phyloP scores from a whole-genome alignment of 2,329 filamentous ascomycete genomes.

The Verticillium dahliae region DNA sequence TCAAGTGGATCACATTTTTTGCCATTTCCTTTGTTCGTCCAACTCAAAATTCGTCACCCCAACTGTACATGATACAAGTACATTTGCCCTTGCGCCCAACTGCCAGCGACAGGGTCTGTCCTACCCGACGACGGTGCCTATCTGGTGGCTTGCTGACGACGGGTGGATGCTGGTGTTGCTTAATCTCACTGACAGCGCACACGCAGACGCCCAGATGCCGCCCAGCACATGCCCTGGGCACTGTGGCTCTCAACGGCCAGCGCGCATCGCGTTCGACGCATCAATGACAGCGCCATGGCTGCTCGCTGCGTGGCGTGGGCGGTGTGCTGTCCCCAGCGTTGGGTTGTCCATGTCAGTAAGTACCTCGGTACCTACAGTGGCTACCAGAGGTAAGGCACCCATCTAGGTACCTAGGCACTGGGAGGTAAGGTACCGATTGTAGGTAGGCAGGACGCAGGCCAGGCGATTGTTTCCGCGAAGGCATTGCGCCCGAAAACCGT shows the following conservation, averaged over 20 bases:
- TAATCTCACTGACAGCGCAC: background rate
- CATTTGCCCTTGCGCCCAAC: too few relatives aligned
- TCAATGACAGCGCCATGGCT: background rate
- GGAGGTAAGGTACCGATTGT: too few relatives aligned
- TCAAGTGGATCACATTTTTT: too few relatives aligned
- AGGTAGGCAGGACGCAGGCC: background rate
- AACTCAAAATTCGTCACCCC: too few relatives aligned
- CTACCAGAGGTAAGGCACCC: too few relatives aligned
- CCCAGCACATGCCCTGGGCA: background rate
- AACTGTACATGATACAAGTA: too few relatives aligned
- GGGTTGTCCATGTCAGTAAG: too few relatives aligned
- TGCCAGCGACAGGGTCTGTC: background rate
- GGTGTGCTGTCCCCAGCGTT: too few relatives aligned
- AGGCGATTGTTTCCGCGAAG: background rate
- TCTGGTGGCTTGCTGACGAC: background rate
- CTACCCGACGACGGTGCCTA: background rate
- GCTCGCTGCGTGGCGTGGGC: background rate
- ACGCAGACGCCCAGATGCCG: background rate
- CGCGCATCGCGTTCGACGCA: background rate
- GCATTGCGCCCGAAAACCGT: background rate
- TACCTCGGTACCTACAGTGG: too few relatives aligned
- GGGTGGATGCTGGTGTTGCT: background rate
- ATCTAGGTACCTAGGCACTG: too few relatives aligned
- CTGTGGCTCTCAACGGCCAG: background rate
- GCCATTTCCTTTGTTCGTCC: background rate